phyloP scores from a whole-genome alignment of 2,329 filamentous ascomycete genomes.

The Septoria linicola region DNA sequence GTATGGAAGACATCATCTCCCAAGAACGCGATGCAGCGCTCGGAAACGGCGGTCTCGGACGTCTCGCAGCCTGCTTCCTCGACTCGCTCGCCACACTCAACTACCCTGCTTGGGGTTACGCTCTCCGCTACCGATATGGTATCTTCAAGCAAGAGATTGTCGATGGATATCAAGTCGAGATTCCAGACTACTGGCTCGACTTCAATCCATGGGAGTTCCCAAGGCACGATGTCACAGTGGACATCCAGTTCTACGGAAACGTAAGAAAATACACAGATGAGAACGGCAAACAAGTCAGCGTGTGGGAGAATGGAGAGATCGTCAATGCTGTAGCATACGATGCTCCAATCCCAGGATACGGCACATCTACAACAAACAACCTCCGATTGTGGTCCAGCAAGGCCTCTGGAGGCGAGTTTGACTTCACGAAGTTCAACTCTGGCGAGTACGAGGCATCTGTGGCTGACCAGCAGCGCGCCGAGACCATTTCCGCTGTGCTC shows the following conservation, averaged over 20 bases:
- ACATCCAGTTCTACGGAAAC: slow-evolving; percentile 93
- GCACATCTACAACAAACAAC: slow-evolving; percentile 91
- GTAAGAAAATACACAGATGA: slow-evolving; percentile 74
- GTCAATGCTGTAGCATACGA: slow-evolving; percentile 93
- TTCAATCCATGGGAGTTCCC: slow-evolving; percentile 99
- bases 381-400: slow-evolving; percentile 96
- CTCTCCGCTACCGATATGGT: slow-evolving; percentile 83
- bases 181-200: slow-evolving; percentile 98
- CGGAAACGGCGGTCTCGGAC: slow-evolving; percentile 91
- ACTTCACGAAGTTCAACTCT: slow-evolving; percentile 99
- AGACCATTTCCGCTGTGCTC: slow-evolving; percentile 95
- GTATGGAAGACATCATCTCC: slow-evolving; percentile 89
- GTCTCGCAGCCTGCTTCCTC: slow-evolving; percentile 92
- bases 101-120: slow-evolving; percentile 96
- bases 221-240: slow-evolving; percentile 88
- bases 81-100: slow-evolving; percentile 94
- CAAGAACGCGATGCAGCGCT: slow-evolving; percentile 96
- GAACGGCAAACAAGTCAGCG: slow-evolving; percentile 66
- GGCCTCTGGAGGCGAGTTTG: slow-evolving; percentile 93
- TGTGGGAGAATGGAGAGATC: slow-evolving; percentile 91
- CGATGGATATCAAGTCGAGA: slow-evolving; percentile 95
- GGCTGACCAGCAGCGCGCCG: slow-evolving; percentile 96
- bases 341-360: slow-evolving; percentile 80
- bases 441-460: slow-evolving; percentile 98
- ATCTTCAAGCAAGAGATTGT: slow-evolving; percentile 99